Evolutionary conservation across 2,329 filamentous ascomycete species (phyloP), one percentile per base, ranked within the genome.

Genomic region (Trichoderma aggressivum): DNA sequence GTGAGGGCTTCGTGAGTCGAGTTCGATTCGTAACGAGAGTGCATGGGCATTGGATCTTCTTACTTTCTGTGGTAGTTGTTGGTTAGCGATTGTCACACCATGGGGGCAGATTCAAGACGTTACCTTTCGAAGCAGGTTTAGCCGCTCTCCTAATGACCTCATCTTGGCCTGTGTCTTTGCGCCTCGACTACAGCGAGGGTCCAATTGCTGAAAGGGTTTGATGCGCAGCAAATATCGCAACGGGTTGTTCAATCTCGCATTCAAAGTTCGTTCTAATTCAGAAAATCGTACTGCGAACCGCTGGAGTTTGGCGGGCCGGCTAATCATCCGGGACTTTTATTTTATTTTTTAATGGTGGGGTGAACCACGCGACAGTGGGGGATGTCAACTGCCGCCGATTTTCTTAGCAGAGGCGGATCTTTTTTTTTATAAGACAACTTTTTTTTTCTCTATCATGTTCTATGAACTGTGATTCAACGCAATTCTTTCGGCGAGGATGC

Each of bases 111-210:
- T 50, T 62, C 6, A 18, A 26, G 10, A 34, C 12, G 10, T 81
- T 86, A 94, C 92, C 81, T 87, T 85, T 81, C 89, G 90, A 79
- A 97, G 84, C 82, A 89, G 89, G 80, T 91, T 89, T 87, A 94
- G 90, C 77, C 93, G 91, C 82, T 89, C 89, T 78, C 88, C 80
- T 82, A 92, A 81, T 74, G 84, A 79, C 75, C 81, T 78, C 81
- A 82, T 82, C 32, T 75, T 81, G 77, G 62, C 12, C 30, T 60
- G 39, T 59, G 39, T 61, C 59, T 64, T 65, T 63, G 59, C 65
- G 50, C 59, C 53, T 69, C 72, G 70, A 21, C 58, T 30, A 50
- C 50, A 16, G 56, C 58, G 56, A 71, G 63, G 47, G n/a, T 47
- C 60, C 65, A 58, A 68, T 71, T 71, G 30, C 68, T 43, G 39